Percentiles rank a stretch among this genome's conserved stretches.
Evolutionary conservation across 768 basidiomycete genomes (phyloP).

Genomic region (Pleurotus eryngii): DNA sequence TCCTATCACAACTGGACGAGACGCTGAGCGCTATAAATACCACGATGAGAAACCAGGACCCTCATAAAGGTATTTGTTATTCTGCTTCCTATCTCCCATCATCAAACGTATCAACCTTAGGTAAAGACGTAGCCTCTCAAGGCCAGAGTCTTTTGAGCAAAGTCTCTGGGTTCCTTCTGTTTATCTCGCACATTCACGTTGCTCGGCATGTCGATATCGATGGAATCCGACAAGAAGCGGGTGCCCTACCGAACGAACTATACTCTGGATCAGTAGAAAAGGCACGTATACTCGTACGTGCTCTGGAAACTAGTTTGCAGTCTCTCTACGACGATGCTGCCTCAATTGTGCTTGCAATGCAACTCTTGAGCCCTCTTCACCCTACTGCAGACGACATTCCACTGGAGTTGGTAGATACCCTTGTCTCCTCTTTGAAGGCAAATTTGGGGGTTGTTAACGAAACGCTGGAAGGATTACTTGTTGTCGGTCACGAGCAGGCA

Average conservation of each 20-base stretch:
- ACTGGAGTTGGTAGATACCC: constrained; percentile 46
- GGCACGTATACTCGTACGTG: constrained; percentile 65
- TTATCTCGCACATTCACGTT: constrained; percentile 70
- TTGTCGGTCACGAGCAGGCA: constrained; percentile 68
- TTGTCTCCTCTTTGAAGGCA: constrained; percentile 49
- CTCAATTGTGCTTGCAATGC: constrained; percentile 55
- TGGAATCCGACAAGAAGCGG: constrained; percentile 50
- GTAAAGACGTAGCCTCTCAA: constrained; percentile 36
- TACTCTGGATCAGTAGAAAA: constrained; percentile 67
- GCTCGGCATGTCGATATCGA: constrained; percentile 84
- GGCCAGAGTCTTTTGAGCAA: constrained; percentile 53
- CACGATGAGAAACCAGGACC: constrained; percentile 28
- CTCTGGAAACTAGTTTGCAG: constrained; percentile 68
- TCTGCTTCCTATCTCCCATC: not conserved
- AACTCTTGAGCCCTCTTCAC: constrained; percentile 37
- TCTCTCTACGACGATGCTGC: constrained; percentile 72
- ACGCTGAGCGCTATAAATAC: constrained; percentile 37
- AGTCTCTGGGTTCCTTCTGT: constrained; percentile 54
- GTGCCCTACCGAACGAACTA: constrained; percentile 40
- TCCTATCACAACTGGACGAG: constrained; percentile 48
- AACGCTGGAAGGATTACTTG: constrained; percentile 58
- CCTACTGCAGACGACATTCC: constrained; percentile 28
- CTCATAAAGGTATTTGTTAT: constrained; percentile 33
- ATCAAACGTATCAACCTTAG: constrained; percentile 20
- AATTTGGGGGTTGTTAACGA: constrained; percentile 56